Evolutionary conservation across 208 protist genomes (phyloP), one percentile per base, ranked within the genome.

Genomic region (Histomonas meleagridis): DNA sequence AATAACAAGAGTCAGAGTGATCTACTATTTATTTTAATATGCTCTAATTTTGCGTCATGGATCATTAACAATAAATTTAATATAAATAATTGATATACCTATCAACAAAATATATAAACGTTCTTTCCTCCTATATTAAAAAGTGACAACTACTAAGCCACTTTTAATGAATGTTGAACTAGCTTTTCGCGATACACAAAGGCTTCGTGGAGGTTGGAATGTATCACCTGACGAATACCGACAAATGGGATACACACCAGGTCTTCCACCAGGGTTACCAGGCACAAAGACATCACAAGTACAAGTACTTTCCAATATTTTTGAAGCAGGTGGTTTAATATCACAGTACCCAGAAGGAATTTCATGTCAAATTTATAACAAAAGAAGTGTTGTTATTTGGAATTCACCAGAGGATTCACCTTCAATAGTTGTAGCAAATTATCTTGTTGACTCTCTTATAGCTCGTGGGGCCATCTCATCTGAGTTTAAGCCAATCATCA

Each of bases 211-310:
- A 5, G 76, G 76, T 1, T 86, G 76, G 76, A 86, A 86, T 55
- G 46, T 55, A 1, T 57, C 16, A 51, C 46, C 76, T 0, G 76
- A 86, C 2, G 76, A 86, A 86, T 86, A 38, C 43, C 51, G 46
- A 55, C 10, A 43, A 32, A 86, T 86, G 76, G 76, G 76, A 38
- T 86, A 86, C 55, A 86, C 76, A 32, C 76, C 76, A 26, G 76
- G 76, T 1, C 46, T 86, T 32, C 76, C 76, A 26, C 76, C 76
- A 51, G 76, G 76, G 0, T 26, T 86, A 7, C 14, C n/a, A 55
- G 38, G 26, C 51, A 0, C 40, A 43, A 32, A 43, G 26, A 86
- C 40, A 14, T 18, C 0, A 51, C 9, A 23, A 38, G 55, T 86
- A 38, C 40, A 46, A 18, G 32, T 26, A 51, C 14, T 86, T 38